Base-by-base conservation (phyloP, 2,329 filamentous ascomycete genomes). In the Neopestalotiopsis sp. region DNA sequence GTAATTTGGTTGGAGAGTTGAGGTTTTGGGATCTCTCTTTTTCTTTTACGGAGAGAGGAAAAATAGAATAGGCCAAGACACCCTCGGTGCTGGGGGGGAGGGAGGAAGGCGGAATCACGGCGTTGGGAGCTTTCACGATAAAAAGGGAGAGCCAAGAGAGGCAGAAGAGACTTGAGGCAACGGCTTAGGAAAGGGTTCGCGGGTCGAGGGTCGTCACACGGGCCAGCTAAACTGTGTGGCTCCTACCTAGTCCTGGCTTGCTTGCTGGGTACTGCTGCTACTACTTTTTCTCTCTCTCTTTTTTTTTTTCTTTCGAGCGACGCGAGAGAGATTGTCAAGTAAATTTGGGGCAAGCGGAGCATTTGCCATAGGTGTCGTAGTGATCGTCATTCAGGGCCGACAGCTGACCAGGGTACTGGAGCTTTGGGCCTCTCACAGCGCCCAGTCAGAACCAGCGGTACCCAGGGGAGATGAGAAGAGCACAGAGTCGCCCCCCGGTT, bases 361-460 rank as follows among this genome's bases (percentile, higher is more conserved):
- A 53, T 17, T 42, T 67, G 17, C 66, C 66, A 62, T 17, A 61
- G 66, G 28, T 57, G 59, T 57, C 49, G 66, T 53, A 63, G 57
- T 32, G 66, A 67, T 67, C 66, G 66, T 67, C 66, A 67, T 49
- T 63, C 66, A 63, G 32, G 65, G 59, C 56, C 57, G 56, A 67
- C 57, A 61, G 65, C 24, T 32, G 56, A 59, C 56, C 30, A 32
- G 65, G 65, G 65, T 30, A 9, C 20, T 30, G 17, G 38, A 38
- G 59, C 30, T 61, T 67, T 67, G 53, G 65, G 53, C 30, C 59
- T 61, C 14, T 61, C n/a, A 38, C 28, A 61, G 57, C 30, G n/a
- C 30, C 32, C 24, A 32, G 6, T 40, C 59, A 53, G 30, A 30
- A 13, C 59, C 59, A 61, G 30, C 32, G 32, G 32, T n/a, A 34